phyloP scores from a whole-genome alignment of 441 rosid genomes.

The Viola pubescens region DNA sequence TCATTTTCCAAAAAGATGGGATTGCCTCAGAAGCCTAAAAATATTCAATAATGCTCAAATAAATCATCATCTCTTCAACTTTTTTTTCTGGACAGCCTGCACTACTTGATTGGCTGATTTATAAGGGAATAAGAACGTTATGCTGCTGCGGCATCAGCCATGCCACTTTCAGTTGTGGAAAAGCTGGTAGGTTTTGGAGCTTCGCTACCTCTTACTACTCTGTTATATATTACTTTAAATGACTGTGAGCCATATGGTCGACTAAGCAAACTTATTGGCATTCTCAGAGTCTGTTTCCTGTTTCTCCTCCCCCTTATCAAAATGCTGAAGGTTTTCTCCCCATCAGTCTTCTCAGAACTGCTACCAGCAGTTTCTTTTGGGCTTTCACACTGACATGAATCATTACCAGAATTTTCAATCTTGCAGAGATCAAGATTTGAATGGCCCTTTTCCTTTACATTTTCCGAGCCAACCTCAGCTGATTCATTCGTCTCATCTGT shows the following conservation, averaged over 20 bases:
- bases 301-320: constrained; percentile 85
- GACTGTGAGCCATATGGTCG: constrained; percentile 89
- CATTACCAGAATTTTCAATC: constrained; percentile 24
- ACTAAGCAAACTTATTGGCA: constrained; percentile 89
- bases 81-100: background rate
- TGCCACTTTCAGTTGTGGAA: constrained; percentile 34
- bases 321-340: constrained; percentile 86
- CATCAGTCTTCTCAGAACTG: constrained; percentile 37
- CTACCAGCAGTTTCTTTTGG: constrained; percentile 26
- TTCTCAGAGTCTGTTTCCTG: constrained; percentile 82
- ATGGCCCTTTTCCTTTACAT: constrained; percentile 38
- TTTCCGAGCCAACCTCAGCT: constrained; percentile 23
- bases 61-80: constrained; percentile 17
- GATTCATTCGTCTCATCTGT: constrained; percentile 25
- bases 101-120: constrained; percentile 7
- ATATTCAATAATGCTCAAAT: constrained; percentile 9
- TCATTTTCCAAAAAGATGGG: constrained; percentile 15
- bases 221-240: constrained; percentile 65
- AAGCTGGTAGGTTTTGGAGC: constrained; percentile 45
- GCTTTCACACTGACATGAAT: constrained; percentile 24
- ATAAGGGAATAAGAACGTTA: constrained; percentile 11
- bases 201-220: constrained; percentile 80
- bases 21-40: constrained; percentile 17
- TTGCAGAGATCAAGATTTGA: constrained; percentile 18
- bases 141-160: constrained; percentile 36